These are phyloP conservation scores for Ambrosia hybrid DNA, from an alignment of 140 eudicot species.

Conservation along the genomic window DNA sequence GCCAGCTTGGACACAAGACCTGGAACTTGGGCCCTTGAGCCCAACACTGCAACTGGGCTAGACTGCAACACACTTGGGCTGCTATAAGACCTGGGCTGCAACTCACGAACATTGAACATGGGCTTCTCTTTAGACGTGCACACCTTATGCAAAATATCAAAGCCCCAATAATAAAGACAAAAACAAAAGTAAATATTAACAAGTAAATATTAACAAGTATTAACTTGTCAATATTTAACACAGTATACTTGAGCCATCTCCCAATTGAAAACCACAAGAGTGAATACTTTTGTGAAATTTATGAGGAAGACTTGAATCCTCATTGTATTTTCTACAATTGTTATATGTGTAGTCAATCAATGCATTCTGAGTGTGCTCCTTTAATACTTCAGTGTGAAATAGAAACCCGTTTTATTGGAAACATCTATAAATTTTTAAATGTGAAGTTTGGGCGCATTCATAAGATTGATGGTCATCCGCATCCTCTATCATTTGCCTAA, in stretches of 20 bases:
- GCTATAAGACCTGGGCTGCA: too few species aligned
- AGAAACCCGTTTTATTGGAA: not conserved
- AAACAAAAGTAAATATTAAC: too few species aligned
- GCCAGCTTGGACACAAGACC: too few species aligned
- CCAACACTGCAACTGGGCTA: too few species aligned
- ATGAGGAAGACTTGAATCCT: not conserved
- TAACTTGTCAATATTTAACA: too few species aligned
- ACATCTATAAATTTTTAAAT: not conserved
- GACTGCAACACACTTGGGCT: too few species aligned
- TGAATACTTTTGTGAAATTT: not conserved
- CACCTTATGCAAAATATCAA: too few species aligned
- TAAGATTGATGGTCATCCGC: not conserved
- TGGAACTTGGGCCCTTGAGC: too few species aligned
- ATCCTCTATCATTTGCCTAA: slow-evolving; percentile 1
- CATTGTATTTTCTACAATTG: not conserved
- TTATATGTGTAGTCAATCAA: not conserved
- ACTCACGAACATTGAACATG: too few species aligned
- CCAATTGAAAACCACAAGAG: not conserved
- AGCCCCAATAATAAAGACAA: too few species aligned
- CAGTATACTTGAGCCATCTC: not conserved
- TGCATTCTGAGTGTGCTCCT: not conserved
- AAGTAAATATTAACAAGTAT: too few species aligned
- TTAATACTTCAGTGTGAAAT: not conserved
- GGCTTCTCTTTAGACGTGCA: too few species aligned
- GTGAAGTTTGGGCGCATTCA: not conserved